Base-by-base conservation (phyloP, 2,329 filamentous ascomycete species). In the Ampelomyces quisqualis region DNA sequence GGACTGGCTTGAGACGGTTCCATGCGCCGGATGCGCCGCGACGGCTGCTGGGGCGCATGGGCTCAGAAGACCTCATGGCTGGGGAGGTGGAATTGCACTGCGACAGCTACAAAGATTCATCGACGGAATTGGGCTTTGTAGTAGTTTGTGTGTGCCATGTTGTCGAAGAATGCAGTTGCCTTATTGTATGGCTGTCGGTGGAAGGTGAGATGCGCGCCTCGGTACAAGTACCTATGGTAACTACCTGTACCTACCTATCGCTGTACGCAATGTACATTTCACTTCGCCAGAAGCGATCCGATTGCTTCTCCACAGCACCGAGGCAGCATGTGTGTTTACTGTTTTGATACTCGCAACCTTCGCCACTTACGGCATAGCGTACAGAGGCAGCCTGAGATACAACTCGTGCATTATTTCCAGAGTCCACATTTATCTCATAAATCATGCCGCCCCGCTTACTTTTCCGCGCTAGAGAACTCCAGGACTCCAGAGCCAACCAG, bases 1-100 rank as follows among this genome's bases (percentile, higher is more conserved):
- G 80, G 45, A 84, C 78, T 9, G 87, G 85, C 66, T 86, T 90
- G 50, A 94, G 73, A 49, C 65, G 62, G 38, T 62, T 61, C 65
- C 65, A 69, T 27, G 64, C 64, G 30, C 66, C 63, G 18, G 66
- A 69, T 26, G 66, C 64, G 13, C 60, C 66, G 31, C 67, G 64
- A 38, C 63, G 63, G 46, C 58, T 67, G 49, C 54, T 66, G 36
- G 65, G 63, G 10, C 66, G 57, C 18, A 47, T 46, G 32, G 60
- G 55, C 13, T 66, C 63, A 29, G 58, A 55, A 5, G 62, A 53
- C 47, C 51, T 60, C 62, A 67, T 67, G 22, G 34, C 22, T 8
- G 34, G 7, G n/a, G 10, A 13, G 22, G 24, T 34, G 22, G 39
- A 19, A 8, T 41, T 19, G 10, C 28, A 18, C 34, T 40, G 9